Evolutionary conservation across 208 protist species (phyloP), one percentile per base, ranked within the genome.

Genomic region (Crithidia fasciculata): DNA sequence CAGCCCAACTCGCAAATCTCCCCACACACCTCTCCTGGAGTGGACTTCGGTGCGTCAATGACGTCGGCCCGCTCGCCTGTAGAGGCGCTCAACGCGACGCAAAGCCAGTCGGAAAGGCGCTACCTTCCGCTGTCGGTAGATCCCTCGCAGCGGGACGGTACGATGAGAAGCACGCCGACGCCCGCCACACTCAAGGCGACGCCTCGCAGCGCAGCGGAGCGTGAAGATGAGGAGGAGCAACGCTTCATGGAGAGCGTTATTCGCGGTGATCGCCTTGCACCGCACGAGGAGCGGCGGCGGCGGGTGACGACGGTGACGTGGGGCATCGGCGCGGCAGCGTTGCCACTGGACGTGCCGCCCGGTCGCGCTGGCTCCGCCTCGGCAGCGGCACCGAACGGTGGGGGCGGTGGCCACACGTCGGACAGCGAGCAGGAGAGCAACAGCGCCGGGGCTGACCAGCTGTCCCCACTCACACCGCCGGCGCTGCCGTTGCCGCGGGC

Each of bases 241-340:
- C 52, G 49, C 39, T 80, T 80, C 55, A 66, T 66, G 47, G 74
- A 80, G 44, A 80, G 67, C 45, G 65, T 57, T 56, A 41, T 69
- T 37, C 59, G 52, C 19, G 68, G 53, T 36, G 62, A 41, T 5
- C 74, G 61, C 36, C 57, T 82, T 12, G 77, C 53, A 44, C 59
- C 45, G n/a, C 72, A 56, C 15, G 78, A 75, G 66, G 61, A 71
- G 68, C 68, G 40, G 55, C 76, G 50, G 59, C 78, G 47, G 47
- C 82, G 68, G 37, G 76, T 81, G 40, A 72, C 76, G 58, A 41
- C 69, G n/a, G 79, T 93, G 9, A 91, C 77, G 49, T 94, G 89
- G 89, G 89, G 89, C 44, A 71, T 91, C 50, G 89, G 86, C 10
- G 84, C 80, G 4, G 76, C 76, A n/a, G 68, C 89, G 56, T 72